Base-by-base conservation (phyloP, 495 filamentous ascomycete genomes). In the Platismatia glauca region DNA sequence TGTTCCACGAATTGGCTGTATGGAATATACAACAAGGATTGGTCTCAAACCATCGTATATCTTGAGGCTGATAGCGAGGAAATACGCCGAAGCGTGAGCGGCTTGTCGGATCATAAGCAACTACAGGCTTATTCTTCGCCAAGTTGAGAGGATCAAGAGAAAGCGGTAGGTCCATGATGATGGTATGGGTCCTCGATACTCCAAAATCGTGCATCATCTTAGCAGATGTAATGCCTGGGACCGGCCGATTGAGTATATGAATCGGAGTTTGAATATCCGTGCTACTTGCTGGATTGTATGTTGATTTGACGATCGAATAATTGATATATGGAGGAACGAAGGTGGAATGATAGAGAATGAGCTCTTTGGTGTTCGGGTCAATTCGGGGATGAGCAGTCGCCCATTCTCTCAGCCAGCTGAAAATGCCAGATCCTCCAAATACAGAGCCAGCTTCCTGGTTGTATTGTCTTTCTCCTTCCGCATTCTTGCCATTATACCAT, bases 121-220 rank as follows among this genome's bases (percentile, higher is more conserved):
- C 70, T 0, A 84, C 76, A 7, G 84, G 77, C 57, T 73, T 72
- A 52, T 80, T 79, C 57, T 72, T 77, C 1, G 77, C 44, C 16
- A 84, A 72, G 56, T 85, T 85, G 55, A 82, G 67, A 0, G 84
- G 83, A 66, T 85, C 76, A 20, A 88, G 73, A 9, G 81, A 79
- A 9, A 89, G 67, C 1, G 86, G 86, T n/a, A 87, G 77, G 67
- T 89, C 84, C 73, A 89, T 75, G 52, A 89, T 86, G 37, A 87
- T 71, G 0, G 85, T 86, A 69, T 87, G 76, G 24, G 65, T 66
- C 16, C 66, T 71, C 0, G 84, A 85, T 4, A 86, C 86, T 7
- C 85, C 86, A 67, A 87, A 88, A 64, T 88, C 84, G 66, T 88
- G 86, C 84, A 89, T 87, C 79, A 88, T 81, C 69, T 84, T 88